Evolutionary conservation across 345 rosid species (phyloP).

Genomic region (Citrus medica): DNA sequence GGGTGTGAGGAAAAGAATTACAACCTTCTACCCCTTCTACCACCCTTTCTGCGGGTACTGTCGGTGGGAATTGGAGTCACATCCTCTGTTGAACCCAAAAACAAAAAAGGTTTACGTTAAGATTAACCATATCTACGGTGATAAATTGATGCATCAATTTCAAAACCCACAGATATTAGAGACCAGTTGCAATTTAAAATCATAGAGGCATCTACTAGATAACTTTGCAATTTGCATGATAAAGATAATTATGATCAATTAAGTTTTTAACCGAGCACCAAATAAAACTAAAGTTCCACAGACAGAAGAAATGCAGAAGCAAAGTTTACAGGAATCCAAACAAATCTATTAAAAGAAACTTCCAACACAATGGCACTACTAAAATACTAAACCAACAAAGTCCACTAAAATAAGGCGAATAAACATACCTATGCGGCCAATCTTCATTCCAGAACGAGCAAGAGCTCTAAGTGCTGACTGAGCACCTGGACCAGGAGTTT

Average conservation of each 20-base stretch:
- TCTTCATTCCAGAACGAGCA: conserved; percentile 95
- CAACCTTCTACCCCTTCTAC: conserved; percentile 91
- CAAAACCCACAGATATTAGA: background rate
- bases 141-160: background rate
- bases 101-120: background rate
- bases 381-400: background rate
- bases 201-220: background rate
- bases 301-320: background rate
- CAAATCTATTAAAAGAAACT: background rate
- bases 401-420: background rate
- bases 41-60: conserved; percentile 92
- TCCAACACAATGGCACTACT: background rate
- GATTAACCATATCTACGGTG: background rate
- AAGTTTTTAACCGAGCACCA: too few relatives aligned
- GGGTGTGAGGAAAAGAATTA: conserved; percentile 17
- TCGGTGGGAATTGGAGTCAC: conserved; percentile 93
- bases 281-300: too few relatives aligned
- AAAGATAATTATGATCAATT: too few relatives aligned
- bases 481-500: conserved; percentile 90
- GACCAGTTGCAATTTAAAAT: background rate
- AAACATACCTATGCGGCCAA: conserved; percentile 77
- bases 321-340: background rate
- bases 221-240: too few relatives aligned
- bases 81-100: conserved; percentile 53
- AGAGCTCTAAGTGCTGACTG: conserved; percentile 91